Conservation (phyloP, 805 yeast genomes). For the Wickerhamomyces chaumierensis region DNA sequence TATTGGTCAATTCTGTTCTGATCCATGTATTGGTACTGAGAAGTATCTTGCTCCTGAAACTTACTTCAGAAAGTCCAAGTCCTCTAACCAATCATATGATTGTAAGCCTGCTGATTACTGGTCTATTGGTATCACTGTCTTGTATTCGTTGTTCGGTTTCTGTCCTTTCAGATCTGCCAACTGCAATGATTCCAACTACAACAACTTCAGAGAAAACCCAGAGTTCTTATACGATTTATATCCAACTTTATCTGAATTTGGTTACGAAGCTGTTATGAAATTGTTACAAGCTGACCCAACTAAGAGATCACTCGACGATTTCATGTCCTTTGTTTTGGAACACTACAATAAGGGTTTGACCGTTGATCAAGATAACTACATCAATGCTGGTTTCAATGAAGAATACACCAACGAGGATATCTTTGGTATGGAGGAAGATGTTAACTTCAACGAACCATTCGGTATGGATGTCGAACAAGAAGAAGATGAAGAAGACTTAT, state of each 20-base stretch:
- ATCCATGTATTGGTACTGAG: slow-evolving; percentile 57
- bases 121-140: slow-evolving; percentile 75
- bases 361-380: slow-evolving; percentile 48
- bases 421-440: neutral
- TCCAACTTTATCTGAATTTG: slow-evolving; percentile 61
- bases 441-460: neutral
- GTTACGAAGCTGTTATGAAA: slow-evolving; percentile 55
- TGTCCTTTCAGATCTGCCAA: slow-evolving; percentile 75
- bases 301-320: slow-evolving; percentile 36
- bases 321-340: slow-evolving; percentile 36
- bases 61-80: slow-evolving; percentile 30
- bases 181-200: slow-evolving; percentile 53
- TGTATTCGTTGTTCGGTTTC: slow-evolving; percentile 71
- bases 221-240: slow-evolving; percentile 67
- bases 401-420: neutral
- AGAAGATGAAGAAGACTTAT: slow-evolving; percentile 1
- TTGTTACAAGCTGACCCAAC: slow-evolving; percentile 59
- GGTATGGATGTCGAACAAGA: slow-evolving; percentile 2
- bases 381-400: slow-evolving; percentile 8
- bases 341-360: slow-evolving; percentile 32
- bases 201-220: slow-evolving; percentile 55
- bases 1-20: slow-evolving; percentile 17
- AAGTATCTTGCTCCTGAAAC: slow-evolving; percentile 92
- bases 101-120: slow-evolving; percentile 75
- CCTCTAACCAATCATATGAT: slow-evolving; percentile 32